Conservation (phyloP, 116 monocot species). For the Trichopus zeylanicus region DNA sequence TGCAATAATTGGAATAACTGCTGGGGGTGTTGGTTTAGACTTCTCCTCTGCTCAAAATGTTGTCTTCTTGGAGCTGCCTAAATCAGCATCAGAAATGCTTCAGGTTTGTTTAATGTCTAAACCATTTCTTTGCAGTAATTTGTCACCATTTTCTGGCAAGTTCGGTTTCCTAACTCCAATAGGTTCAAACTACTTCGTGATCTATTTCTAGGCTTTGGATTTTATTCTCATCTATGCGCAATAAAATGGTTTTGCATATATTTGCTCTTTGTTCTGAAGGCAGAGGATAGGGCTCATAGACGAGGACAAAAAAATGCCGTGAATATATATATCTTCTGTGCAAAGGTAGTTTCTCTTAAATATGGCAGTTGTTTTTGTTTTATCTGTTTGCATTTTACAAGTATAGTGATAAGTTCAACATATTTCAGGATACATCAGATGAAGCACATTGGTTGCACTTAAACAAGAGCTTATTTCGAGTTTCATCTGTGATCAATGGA, state of each 20-base stretch:
- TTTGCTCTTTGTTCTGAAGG: slow-evolving; percentile 18
- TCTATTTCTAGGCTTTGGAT: slow-evolving; percentile 2
- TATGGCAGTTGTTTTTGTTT: neutral
- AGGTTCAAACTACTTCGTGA: neutral
- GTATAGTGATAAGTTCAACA: neutral
- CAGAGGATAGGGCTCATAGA: slow-evolving; percentile 95
- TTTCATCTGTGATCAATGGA: slow-evolving; percentile 94
- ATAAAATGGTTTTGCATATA: neutral
- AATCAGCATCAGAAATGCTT: slow-evolving; percentile 85
- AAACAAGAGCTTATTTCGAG: slow-evolving; percentile 80
- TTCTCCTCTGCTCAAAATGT: slow-evolving; percentile 93
- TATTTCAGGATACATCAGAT: slow-evolving; percentile 68
- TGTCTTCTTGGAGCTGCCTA: slow-evolving; percentile 89
- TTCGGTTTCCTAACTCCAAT: neutral
- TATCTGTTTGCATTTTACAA: neutral
- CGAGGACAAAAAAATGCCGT: slow-evolving; percentile 93
- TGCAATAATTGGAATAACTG: slow-evolving; percentile 97
- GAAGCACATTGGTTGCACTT: slow-evolving; percentile 78
- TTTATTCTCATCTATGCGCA: neutral
- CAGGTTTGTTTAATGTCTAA: slow-evolving; percentile 44
- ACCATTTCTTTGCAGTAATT: neutral
- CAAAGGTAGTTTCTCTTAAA: slow-evolving; percentile 41
- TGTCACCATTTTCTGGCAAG: neutral
- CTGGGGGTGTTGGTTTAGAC: slow-evolving; percentile 86
- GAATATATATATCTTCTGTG: slow-evolving; percentile 96